Conservation (phyloP, 192 early-diverging fungal genomes). For the Entomortierella beljakovae region DNA sequence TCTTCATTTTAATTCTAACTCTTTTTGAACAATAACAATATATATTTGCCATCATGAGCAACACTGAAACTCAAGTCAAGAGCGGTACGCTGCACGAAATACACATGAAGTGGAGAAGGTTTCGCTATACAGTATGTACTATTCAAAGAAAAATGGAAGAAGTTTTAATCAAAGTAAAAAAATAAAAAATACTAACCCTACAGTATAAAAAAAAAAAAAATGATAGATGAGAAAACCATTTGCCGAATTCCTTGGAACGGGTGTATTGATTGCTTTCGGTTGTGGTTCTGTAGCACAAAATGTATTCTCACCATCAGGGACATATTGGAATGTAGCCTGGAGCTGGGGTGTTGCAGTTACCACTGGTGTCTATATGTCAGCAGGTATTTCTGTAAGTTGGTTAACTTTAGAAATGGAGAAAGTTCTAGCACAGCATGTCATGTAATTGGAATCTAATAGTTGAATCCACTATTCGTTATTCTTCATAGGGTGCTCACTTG, state of each 20-base stretch:
- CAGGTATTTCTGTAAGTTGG: not conserved
- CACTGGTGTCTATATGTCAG: not conserved
- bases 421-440: no score
- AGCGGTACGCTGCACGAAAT: no score
- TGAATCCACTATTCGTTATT: no score
- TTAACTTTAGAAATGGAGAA: not conserved
- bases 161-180: no score
- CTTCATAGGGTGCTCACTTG: no score
- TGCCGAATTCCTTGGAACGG: not conserved
- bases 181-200: no score
- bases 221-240: not conserved
- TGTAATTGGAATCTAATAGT: no score
- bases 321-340: not conserved
- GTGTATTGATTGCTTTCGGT: slow-evolving; percentile 1
- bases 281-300: slow-evolving; percentile 4
- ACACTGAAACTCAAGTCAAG: no score
- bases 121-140: not conserved
- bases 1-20: no score
- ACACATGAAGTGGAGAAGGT: not conserved
- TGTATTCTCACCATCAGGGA: not conserved
- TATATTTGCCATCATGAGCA: no score
- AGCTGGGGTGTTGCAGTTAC: not conserved
- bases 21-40: no score
- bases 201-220: not conserved
- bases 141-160: no score